Base-by-base conservation (phyloP, 2,329 filamentous ascomycete genomes). In the Hypoxylon sp. region DNA sequence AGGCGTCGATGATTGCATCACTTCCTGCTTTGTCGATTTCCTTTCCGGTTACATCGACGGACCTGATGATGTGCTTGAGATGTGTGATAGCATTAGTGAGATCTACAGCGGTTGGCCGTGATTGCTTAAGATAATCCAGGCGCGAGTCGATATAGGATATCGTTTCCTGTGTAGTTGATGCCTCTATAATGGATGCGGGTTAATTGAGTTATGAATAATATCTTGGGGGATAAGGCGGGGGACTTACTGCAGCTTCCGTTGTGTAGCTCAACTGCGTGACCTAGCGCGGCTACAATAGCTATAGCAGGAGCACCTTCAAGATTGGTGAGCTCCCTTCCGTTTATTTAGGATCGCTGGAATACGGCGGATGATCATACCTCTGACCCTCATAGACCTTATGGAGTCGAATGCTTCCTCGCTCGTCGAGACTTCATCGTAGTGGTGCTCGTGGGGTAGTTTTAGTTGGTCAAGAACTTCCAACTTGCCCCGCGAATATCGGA, bases 31-130 rank as follows among this genome's bases (percentile, higher is more conserved):
- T 77, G 72, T 82, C 63, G 57, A 81, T 66, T 44, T 71, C 59
- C 57, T 74, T 69, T 26, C 77, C 77, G 2, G 80, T 75, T 31
- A 81, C 80, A 14, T 85, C 84, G 5, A 83, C 84, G 5, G 80
- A 76, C 19, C 88, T 82, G 22, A 93, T 87, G 22, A 88, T 83
- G 8, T 82, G 84, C 77, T 92, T 94, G 74, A 99, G 87, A 73
- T 95, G 93, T 59, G 88, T 84, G 70, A 95, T 94, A 51, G 95
- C 95, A 82, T 98, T 97, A 62, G 91, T 92, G 63, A 99, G 86
- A 78, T 99, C 97, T 52, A 99, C 96, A 4, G 96, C 96, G 0
- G 96, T 99, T 0, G 96, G 96, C 47, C 96, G 88, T 77, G 94
- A 97, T 51, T 90, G 92, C 74, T 96, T 91, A 51, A 99, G 86